Conservation (phyloP, 306 rosid species). For the Citrullus amarus region DNA sequence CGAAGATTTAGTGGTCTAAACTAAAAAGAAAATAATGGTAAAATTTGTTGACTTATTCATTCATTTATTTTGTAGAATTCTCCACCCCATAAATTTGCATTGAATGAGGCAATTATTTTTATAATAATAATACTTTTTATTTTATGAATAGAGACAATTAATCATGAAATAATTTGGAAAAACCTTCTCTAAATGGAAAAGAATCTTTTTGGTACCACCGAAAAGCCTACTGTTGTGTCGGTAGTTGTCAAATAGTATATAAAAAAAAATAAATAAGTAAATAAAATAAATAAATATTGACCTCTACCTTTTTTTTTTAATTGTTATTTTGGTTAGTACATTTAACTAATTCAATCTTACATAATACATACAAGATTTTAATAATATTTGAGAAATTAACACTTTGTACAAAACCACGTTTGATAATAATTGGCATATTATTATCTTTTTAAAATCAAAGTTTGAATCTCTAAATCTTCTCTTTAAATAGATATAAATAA, state of each 20-base stretch:
- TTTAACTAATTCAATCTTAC: no score
- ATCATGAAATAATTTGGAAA: neutral
- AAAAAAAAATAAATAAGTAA: neutral
- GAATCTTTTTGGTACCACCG: constrained; percentile 4
- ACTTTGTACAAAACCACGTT: no score
- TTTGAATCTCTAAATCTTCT: no score
- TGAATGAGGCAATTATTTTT: neutral
- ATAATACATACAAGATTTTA: no score
- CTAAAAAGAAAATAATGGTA: no score
- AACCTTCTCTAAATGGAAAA: neutral
- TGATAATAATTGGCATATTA: no score
- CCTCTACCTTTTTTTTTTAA: no score
- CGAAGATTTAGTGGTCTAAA: no score
- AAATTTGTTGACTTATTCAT: neutral
- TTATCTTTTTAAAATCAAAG: no score
- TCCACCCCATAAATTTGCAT: neutral
- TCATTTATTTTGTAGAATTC: neutral
- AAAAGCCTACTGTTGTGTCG: neutral
- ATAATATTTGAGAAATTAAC: no score
- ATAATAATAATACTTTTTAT: neutral
- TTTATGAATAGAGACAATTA: neutral
- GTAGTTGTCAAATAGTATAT: neutral
- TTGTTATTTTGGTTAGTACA: no score
- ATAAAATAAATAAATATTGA: neutral
- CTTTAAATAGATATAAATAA: no score